Base-by-base conservation (phyloP, 2,329 filamentous ascomycete species). In the Clarireedia paspali region DNA sequence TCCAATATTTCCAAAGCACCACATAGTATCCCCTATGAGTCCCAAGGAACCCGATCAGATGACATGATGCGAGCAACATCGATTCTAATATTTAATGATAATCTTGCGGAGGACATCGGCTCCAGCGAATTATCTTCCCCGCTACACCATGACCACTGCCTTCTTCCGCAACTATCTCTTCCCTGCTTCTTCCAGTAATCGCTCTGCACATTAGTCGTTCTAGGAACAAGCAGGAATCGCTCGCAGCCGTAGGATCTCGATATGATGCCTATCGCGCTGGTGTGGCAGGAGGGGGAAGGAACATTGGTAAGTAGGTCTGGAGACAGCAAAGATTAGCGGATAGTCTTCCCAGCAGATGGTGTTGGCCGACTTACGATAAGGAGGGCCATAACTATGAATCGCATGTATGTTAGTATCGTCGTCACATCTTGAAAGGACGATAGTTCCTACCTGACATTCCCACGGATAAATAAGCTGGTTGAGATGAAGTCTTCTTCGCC, bases 381-480 rank as follows among this genome's bases (percentile, higher is more conserved):
- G 47, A 69, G 64, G 14, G 67, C 62, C 64, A 70, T 62, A 10
- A 68, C 67, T 68, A 30, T 42, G 39, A 24, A 45, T 17, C n/a
- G 4, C n/a, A 50, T 15, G 50, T 23, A 27, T 34, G 49, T 57
- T 46, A 56, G 54, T 14, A 39, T 24, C 17, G 6, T 7, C 7
- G 24, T 6, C 14, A 1, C 24, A 47, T 27, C 9, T 23, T n/a
- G 14, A 34, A 23, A 50, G 20, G 26, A 26, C 34, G 34, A 9
- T 14, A 14, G 17, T 30, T 10, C 44, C 66, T 77, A 90, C 87
- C 67, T 20, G 88, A 83, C 88, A 95, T 94, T 71, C 84, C 80
- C 55, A 94, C 83, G 55, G 84, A 84, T 72, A 94, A 85, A 69
- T 83, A 84, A 52, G 77, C 81, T 2, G 91, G 90, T 5, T 89